Evolutionary conservation across 176 grass and related monocot species (phyloP).

Genomic region (Echinochloa phyllopogon): DNA sequence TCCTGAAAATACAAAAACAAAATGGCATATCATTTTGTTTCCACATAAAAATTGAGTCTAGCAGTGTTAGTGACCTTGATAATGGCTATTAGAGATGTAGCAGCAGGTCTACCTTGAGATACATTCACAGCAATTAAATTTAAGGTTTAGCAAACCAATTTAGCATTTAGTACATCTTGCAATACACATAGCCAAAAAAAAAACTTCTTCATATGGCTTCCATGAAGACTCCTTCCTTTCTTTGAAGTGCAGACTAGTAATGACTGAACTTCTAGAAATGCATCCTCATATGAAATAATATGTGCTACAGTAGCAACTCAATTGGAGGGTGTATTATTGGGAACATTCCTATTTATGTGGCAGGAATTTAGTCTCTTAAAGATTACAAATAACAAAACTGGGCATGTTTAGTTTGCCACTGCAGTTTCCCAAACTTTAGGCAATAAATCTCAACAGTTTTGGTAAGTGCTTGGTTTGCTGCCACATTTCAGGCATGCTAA

Average conservation of each 20-base stretch:
- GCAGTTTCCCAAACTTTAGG: not conserved
- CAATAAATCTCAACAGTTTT: not conserved
- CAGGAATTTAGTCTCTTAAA: not conserved
- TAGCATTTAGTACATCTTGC: not conserved
- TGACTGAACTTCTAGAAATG: not conserved
- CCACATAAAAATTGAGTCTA: slow-evolving; percentile 39
- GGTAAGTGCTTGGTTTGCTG: not conserved
- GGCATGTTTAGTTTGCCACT: not conserved
- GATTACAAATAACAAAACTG: slow-evolving; percentile 20
- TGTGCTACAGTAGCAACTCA: not conserved
- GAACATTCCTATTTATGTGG: not conserved
- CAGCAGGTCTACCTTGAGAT: not conserved
- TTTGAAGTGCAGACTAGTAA: not conserved
- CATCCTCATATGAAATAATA: not conserved
- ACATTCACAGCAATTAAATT: not conserved
- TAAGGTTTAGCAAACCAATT: not conserved
- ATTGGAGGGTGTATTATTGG: not conserved
- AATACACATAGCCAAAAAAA: not conserved
- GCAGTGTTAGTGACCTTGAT: not conserved
- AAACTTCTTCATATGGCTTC: not conserved
- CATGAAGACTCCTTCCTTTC: not conserved
- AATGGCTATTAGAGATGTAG: not conserved
- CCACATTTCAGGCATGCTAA: not conserved
- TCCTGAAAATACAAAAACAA: slow-evolving; percentile 65
- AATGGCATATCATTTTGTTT: slow-evolving; percentile 23